Evolutionary conservation across 1,284 basidiomycete species (phyloP).

Genomic region (Moniliella sp.): DNA sequence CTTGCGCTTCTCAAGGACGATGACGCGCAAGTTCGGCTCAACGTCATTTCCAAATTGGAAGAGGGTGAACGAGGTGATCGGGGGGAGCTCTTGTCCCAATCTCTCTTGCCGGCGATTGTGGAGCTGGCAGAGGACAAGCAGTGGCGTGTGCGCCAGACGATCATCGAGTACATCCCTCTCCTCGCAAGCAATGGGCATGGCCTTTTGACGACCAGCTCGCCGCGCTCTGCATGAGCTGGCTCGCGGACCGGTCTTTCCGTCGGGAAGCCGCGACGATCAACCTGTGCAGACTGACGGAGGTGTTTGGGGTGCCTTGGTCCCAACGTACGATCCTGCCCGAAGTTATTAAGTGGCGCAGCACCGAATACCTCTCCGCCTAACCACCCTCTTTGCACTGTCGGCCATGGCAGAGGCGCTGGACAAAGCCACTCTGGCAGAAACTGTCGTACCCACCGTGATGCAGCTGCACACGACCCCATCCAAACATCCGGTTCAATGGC

Average conservation of each 20-base stretch:
- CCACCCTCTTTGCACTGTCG: constrained; percentile 92
- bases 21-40: constrained; percentile 88
- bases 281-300: constrained; percentile 92
- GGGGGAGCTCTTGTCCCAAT: constrained; percentile 81
- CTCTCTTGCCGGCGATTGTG: constrained; percentile 86
- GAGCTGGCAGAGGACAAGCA: too few relatives aligned
- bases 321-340: constrained; percentile 82
- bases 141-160: constrained; percentile 96
- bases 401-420: constrained; percentile 83
- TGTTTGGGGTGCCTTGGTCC: constrained; percentile 96
- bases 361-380: constrained; percentile 95
- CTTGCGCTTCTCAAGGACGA: constrained; percentile 91
- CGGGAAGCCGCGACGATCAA: too few relatives aligned
- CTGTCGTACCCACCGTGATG: constrained; percentile 66
- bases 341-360: constrained; percentile 85
- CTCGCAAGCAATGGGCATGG: constrained; percentile 85
- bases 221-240: constrained; percentile 94
- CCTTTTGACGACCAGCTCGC: constrained; percentile 94
- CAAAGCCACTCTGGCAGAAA: constrained; percentile 59
- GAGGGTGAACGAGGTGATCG: constrained; percentile 88
- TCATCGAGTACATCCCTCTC: constrained; percentile 94
- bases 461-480: constrained; percentile 69
- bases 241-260: constrained; percentile 93
- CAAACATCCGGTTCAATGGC: constrained; percentile 96
- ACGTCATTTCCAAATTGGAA: constrained; percentile 96